phyloP scores from a whole-genome alignment of 768 basidiomycete genomes.

The Pleurotus eryngii region DNA sequence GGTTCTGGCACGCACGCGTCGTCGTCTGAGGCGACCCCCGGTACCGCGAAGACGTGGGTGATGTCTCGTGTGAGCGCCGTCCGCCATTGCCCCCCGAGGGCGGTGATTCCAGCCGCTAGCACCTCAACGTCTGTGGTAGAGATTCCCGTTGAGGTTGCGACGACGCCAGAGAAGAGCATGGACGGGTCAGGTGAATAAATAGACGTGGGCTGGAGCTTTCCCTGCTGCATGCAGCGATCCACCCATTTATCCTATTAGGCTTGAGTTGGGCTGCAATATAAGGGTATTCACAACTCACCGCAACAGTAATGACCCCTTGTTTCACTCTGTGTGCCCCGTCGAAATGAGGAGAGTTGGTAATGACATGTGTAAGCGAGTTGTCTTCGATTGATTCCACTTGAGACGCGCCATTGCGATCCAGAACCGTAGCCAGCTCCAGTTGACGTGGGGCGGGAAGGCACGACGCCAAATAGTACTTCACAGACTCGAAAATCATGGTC shows the following conservation, averaged over 20 bases:
- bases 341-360: slow-evolving; percentile 54
- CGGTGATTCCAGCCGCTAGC: slow-evolving; percentile 66
- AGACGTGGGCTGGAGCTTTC: slow-evolving; percentile 52
- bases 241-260: slow-evolving; percentile 60
- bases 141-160: slow-evolving; percentile 70
- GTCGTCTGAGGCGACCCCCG: slow-evolving; percentile 23
- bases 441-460: slow-evolving; percentile 41
- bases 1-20: slow-evolving; percentile 29
- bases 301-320: slow-evolving; percentile 30
- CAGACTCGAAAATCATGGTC: slow-evolving; percentile 30
- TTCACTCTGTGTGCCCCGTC: slow-evolving; percentile 50
- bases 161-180: slow-evolving; percentile 80
- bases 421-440: slow-evolving; percentile 41
- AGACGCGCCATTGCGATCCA: slow-evolving; percentile 51
- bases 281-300: slow-evolving; percentile 23
- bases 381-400: slow-evolving; percentile 28
- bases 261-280: background rate
- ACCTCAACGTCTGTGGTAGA: slow-evolving; percentile 66
- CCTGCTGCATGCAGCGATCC: slow-evolving; percentile 58
- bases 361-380: slow-evolving; percentile 44
- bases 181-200: slow-evolving; percentile 76
- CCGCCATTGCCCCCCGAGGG: slow-evolving; percentile 82
- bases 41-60: slow-evolving; percentile 78
- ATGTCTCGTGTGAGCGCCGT: slow-evolving; percentile 76
- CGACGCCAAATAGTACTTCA: slow-evolving; percentile 46